phyloP scores from a whole-genome alignment of 1,284 basidiomycete genomes.

The Cryptococcus sp. region DNA sequence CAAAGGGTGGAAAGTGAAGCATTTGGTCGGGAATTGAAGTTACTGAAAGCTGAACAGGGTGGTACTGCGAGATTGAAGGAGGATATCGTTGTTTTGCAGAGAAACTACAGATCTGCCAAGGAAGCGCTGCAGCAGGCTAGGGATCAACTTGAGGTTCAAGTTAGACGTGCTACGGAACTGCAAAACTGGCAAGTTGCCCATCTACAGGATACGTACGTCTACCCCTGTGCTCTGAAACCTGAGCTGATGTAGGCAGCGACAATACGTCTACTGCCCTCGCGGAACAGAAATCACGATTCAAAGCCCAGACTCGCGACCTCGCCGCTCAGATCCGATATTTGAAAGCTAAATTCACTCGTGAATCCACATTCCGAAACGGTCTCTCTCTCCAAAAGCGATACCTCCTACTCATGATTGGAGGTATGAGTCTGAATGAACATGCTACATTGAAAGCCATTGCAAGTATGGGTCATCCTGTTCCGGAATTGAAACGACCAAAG shows the following conservation, averaged over 20 bases:
- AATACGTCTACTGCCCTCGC: slow-evolving; percentile 8
- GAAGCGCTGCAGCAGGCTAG: slow-evolving; percentile 1
- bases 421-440: slow-evolving; percentile 70
- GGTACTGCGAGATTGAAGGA: slow-evolving; percentile 1
- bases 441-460: slow-evolving; percentile 74
- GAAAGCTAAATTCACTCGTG: slow-evolving; percentile 84
- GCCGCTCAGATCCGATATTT: slow-evolving; percentile 72
- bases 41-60: slow-evolving; percentile 50
- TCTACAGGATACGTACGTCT: slow-evolving; percentile 18
- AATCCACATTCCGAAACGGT: slow-evolving; percentile 73
- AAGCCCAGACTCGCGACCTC: slow-evolving; percentile 32
- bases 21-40: slow-evolving; percentile 55
- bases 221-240: not conserved
- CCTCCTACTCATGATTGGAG: slow-evolving; percentile 46
- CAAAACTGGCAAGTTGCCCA: slow-evolving; percentile 13
- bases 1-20: slow-evolving; percentile 54
- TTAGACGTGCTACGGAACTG: slow-evolving; percentile 7
- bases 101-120: slow-evolving; percentile 11
- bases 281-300: slow-evolving; percentile 30
- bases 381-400: slow-evolving; percentile 85
- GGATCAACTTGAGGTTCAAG: not conserved
- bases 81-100: slow-evolving; percentile 7
- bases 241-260: slow-evolving; percentile 2
- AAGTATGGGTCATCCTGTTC: slow-evolving; percentile 63
- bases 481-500: slow-evolving; percentile 43